These are phyloP conservation scores for Arthrobotrys iridis DNA, from an alignment of 2,329 filamentous ascomycete species.

Conservation along the genomic window DNA sequence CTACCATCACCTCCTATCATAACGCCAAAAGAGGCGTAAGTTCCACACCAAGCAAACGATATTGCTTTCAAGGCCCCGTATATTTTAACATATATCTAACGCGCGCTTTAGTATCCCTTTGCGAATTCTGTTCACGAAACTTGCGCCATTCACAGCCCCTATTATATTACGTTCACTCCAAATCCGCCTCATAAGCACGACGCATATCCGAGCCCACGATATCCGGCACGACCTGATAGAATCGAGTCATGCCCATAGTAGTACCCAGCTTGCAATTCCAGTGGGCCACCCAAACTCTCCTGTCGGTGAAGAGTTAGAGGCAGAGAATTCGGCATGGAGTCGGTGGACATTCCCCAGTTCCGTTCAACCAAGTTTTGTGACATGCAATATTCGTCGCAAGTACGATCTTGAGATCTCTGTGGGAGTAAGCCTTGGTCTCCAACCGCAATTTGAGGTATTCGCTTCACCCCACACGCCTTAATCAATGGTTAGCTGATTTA, in stretches of 20 bases:
- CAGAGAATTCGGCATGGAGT: conserved; percentile 79
- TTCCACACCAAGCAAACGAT: not conserved
- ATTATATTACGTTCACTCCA: conserved; percentile 82
- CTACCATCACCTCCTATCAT: conserved; percentile 87
- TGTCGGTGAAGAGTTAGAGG: conserved; percentile 73
- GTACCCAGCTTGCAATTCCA: conserved; percentile 75
- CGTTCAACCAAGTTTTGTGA: conserved; percentile 83
- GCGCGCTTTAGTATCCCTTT: conserved; percentile 69
- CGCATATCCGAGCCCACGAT: conserved; percentile 80
- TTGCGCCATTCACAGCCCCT: conserved; percentile 74
- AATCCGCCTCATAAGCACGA: conserved; percentile 81
- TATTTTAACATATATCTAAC: not conserved
- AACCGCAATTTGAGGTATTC: conserved; percentile 65
- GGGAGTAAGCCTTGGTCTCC: conserved; percentile 77
- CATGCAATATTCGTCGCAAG: conserved; percentile 83
- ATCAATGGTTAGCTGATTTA: not conserved
- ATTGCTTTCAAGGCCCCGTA: conserved; percentile 62
- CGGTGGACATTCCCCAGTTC: conserved; percentile 79
- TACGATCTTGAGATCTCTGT: conserved; percentile 87
- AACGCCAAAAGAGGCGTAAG: conserved; percentile 80
- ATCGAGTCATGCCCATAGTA: conserved; percentile 79
- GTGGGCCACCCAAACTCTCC: conserved; percentile 70
- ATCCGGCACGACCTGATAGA: conserved; percentile 75
- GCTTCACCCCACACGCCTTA: not conserved
- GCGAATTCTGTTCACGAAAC: conserved; percentile 79